Evolutionary conservation across 768 basidiomycete genomes (phyloP), one percentile per base, ranked within the genome.

Genomic region (Amylocystis lapponica): DNA sequence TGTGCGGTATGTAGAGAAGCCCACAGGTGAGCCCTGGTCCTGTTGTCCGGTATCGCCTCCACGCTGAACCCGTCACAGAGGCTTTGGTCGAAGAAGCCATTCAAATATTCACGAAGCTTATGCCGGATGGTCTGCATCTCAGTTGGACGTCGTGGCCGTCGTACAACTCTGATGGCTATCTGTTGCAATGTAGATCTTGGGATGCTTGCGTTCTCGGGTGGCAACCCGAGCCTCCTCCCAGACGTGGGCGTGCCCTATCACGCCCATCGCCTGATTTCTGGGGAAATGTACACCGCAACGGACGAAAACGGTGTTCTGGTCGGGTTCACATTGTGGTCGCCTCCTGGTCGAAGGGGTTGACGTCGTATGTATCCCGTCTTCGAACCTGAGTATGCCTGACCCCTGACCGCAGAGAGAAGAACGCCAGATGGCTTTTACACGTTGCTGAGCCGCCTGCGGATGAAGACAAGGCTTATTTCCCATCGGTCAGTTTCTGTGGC

Each of bases 271-370:
- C n/a, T n/a, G n/a, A 27, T 40, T 12, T 20, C 34, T 5, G 51
- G 47, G 6, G 51, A 52, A 25, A 42, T 49, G 44, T 48, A 48
- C 43, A 43, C 39, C n/a, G 50, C 50, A 14, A 38, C n/a, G n/a
- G 36, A 51, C 26, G 50, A 38, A 23, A 26, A 45, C 10, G 43
- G 43, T 11, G 36, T 33, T 26, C 36, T 51, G 7, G 43, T 51
- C 12, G 50, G 50, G 5, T 47, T 45, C 29, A 41, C 41, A 5
- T 5, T 32, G n/a, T 51, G 41, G 41, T 14, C 31, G 19, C 46
- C 40, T 12, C 44, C 50, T 1, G 50, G 46, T n/a, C n/a, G 22
- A 37, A 39, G 29, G 20, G 47, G 5, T 42, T 49, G 27, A 43
- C 41, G 1, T 46, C 51, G 51, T 49, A 13, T 26, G 49, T 31